Conservation (phyloP, 495 filamentous ascomycete species). For the Penicillium flavigenum region DNA sequence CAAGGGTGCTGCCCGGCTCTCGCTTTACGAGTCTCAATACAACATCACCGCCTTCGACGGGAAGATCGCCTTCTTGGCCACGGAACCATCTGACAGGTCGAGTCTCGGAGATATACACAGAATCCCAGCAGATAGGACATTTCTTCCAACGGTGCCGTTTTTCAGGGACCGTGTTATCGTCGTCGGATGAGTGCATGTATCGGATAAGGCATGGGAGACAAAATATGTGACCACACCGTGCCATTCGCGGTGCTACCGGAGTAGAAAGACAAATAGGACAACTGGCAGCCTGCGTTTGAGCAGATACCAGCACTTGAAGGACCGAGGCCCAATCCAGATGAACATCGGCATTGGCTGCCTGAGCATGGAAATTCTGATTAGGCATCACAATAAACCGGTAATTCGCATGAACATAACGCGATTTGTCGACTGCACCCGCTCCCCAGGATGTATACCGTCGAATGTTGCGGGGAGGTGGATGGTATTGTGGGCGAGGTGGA, state of each 20-base stretch:
- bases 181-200: slow-evolving; percentile 88
- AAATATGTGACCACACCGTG: slow-evolving; percentile 96
- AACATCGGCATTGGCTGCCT: slow-evolving; percentile 83
- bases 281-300: slow-evolving; percentile 79
- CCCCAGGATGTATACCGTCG: slow-evolving; percentile 78
- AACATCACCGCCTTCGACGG: slow-evolving; percentile 82
- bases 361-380: slow-evolving; percentile 70
- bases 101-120: slow-evolving; percentile 83
- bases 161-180: slow-evolving; percentile 57
- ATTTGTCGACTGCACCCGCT: slow-evolving; percentile 83
- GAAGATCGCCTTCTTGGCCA: slow-evolving; percentile 79
- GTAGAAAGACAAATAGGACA: slow-evolving; percentile 93
- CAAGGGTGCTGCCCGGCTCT: slow-evolving; percentile 75
- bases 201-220: slow-evolving; percentile 91
- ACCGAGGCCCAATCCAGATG: slow-evolving; percentile 90
- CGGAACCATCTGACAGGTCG: slow-evolving; percentile 87
- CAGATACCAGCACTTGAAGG: slow-evolving; percentile 86
- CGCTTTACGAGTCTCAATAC: slow-evolving; percentile 82
- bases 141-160: slow-evolving; percentile 86
- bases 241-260: slow-evolving; percentile 94
- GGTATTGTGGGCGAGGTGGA: slow-evolving; percentile 69
- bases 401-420: slow-evolving; percentile 94
- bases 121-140: slow-evolving; percentile 94
- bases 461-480: slow-evolving; percentile 55
- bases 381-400: slow-evolving; percentile 95